Evolutionary conservation across 208 protist species (phyloP).

Genomic region (Crithidia sp.): DNA sequence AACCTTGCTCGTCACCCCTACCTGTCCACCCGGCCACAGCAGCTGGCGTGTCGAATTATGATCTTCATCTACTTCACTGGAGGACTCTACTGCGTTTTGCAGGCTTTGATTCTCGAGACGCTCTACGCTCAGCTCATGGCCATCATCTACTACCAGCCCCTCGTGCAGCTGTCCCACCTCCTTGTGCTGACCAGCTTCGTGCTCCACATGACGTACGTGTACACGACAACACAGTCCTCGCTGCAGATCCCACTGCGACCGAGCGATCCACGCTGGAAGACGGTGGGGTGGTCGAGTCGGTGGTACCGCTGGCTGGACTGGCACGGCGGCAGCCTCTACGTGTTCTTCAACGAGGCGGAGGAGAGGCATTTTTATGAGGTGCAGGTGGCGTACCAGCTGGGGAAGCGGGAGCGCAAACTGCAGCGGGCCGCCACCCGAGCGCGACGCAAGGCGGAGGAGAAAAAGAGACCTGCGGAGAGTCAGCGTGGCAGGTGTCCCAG

Average conservation of each 20-base stretch:
- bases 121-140: slow-evolving; percentile 60
- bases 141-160: slow-evolving; percentile 71
- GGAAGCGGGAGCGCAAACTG: slow-evolving; percentile 10
- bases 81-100: slow-evolving; percentile 62
- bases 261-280: slow-evolving; percentile 65
- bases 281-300: slow-evolving; percentile 62
- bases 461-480: neutral
- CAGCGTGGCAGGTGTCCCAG: neutral
- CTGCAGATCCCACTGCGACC: slow-evolving; percentile 68
- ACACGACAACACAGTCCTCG: slow-evolving; percentile 63
- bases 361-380: slow-evolving; percentile 68
- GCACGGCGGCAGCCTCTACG: slow-evolving; percentile 83
- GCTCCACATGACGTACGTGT: slow-evolving; percentile 79
- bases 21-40: slow-evolving; percentile 75
- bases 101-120: slow-evolving; percentile 46
- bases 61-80: slow-evolving; percentile 80
- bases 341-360: slow-evolving; percentile 78
- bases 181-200: slow-evolving; percentile 72
- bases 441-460: neutral
- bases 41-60: slow-evolving; percentile 81
- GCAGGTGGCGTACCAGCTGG: slow-evolving; percentile 42
- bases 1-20: slow-evolving; percentile 70
- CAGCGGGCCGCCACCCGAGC: neutral
- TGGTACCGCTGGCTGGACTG: slow-evolving; percentile 82
- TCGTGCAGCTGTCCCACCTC: slow-evolving; percentile 69